These are phyloP conservation scores for Ophiostoma piceae DNA, from an alignment of 2,329 filamentous ascomycete genomes.

Conservation along the genomic window DNA sequence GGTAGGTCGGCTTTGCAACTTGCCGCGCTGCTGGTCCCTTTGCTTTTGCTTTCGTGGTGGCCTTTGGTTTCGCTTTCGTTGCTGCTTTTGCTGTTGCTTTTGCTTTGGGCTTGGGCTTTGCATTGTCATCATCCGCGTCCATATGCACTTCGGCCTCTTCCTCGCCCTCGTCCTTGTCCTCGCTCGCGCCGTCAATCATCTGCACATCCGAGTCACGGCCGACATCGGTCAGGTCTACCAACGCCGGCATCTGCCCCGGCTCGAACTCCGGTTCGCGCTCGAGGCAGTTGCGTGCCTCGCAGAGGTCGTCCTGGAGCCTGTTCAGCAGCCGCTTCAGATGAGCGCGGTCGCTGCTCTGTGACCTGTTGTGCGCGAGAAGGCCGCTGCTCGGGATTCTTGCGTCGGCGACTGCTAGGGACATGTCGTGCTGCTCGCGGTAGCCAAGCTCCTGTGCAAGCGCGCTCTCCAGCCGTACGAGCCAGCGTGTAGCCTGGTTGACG, in stretches of 20 bases:
- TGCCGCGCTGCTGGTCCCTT: not conserved
- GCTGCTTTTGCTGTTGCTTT: not conserved
- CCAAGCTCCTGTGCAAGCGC: conserved; percentile 24
- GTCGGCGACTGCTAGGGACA: not conserved
- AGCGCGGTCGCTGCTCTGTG: conserved; percentile 8
- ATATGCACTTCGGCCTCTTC: not conserved
- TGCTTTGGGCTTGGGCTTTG: not conserved
- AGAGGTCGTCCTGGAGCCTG: conserved; percentile 24
- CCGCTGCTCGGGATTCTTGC: not conserved
- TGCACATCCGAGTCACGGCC: not conserved
- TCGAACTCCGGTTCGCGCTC: not conserved
- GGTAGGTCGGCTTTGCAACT: not conserved
- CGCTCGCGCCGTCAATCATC: not conserved
- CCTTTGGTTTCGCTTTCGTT: too few species aligned
- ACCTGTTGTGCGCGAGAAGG: too few species aligned
- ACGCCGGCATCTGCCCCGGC: not conserved
- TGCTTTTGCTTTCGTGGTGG: not conserved
- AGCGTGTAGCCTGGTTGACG: not conserved
- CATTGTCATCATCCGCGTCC: too few species aligned
- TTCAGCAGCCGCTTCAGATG: conserved; percentile 20
- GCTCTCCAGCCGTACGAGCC: conserved; percentile 23
- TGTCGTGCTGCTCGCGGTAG: conserved; percentile 20
- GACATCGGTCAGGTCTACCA: not conserved
- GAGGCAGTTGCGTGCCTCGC: conserved; percentile 13
- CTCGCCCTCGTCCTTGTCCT: not conserved